Base-by-base conservation (phyloP, 139 green algal species). In the Closterium sp. region DNA sequence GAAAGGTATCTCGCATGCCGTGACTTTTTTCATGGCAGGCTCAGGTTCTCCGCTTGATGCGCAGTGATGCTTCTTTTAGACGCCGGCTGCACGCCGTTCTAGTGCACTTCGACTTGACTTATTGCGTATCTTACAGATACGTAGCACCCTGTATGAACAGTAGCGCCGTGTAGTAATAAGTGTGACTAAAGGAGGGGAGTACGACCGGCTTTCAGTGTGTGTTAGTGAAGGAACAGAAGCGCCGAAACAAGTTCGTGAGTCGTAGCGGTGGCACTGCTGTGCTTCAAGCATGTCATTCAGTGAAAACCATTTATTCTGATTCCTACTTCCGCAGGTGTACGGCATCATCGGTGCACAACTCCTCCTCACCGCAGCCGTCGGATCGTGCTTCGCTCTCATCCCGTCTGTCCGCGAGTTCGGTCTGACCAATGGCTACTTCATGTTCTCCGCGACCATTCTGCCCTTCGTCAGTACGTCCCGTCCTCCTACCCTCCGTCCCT, bases 301-400 rank as follows among this genome's bases (percentile, higher is more conserved):
- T 76, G 25, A 19, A 2, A 28, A 28, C 9, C 16, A 4, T 19
- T 76, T 19, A 76, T n/a, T n/a, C 55, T 28, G 16, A 76, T 76
- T 76, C 16, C 55, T 28, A 76, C 55, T 76, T 76, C 55, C 16
- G 55, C 55, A 76, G 55, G 55, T 76, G 9, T 96, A 96, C 83
- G 95, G 95, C 87, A 96, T 96, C 33, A 90, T 96, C 3, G 81
- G 35, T 7, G 34, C 85, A 2, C 96, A 97, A 86, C 93, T 97
- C 33, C 3, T 94, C 4, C 85, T 96, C 2, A 97, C 96, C 3
- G 81, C 91, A 1, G 28, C 91, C 0, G 92, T 96, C 7, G 91
- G 6, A 93, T 96, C 23, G 84, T 87, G 32, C 32, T 33, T 87
- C 32, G 31, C 84, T 33, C 31, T 87, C 84, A 34, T 87, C 25